phyloP scores from a whole-genome alignment of 192 early-diverging fungal genomes.

The Backusella macrospora region DNA sequence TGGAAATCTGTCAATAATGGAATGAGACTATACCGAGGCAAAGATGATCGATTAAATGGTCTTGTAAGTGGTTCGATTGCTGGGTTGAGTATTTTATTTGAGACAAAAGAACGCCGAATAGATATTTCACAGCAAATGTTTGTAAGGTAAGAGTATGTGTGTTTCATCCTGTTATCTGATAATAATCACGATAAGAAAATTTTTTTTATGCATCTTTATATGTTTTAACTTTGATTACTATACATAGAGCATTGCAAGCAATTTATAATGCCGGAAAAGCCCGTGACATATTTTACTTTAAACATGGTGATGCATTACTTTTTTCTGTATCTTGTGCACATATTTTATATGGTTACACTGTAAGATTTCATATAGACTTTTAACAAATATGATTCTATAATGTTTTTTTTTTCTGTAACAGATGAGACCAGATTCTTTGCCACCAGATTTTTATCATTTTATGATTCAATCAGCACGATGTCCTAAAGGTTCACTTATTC shows the following conservation, averaged over 20 bases:
- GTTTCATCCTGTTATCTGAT: too few relatives aligned
- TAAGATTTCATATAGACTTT: slow-evolving; percentile 35
- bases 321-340: slow-evolving; percentile 58
- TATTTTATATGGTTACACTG: slow-evolving; percentile 61
- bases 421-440: slow-evolving; percentile 61
- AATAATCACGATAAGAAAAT: background rate
- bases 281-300: slow-evolving; percentile 55
- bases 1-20: slow-evolving; percentile 77
- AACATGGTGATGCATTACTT: slow-evolving; percentile 57
- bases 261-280: slow-evolving; percentile 58
- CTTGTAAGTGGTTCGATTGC: slow-evolving; percentile 58
- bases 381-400: background rate
- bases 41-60: slow-evolving; percentile 59
- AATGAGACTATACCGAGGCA: slow-evolving; percentile 50
- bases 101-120: slow-evolving; percentile 56
- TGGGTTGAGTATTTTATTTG: slow-evolving; percentile 54
- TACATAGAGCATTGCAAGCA: slow-evolving; percentile 53
- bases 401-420: slow-evolving; percentile 19
- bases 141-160: slow-evolving; percentile 47
- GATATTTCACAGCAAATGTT: slow-evolving; percentile 60
- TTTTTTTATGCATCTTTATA: background rate
- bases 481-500: slow-evolving; percentile 50
- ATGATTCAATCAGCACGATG: slow-evolving; percentile 70
- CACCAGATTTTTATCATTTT: slow-evolving; percentile 59
- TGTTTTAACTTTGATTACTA: background rate